Conservation (phyloP, 306 rosid genomes). For the Herpetospermum pedunculosum region DNA sequence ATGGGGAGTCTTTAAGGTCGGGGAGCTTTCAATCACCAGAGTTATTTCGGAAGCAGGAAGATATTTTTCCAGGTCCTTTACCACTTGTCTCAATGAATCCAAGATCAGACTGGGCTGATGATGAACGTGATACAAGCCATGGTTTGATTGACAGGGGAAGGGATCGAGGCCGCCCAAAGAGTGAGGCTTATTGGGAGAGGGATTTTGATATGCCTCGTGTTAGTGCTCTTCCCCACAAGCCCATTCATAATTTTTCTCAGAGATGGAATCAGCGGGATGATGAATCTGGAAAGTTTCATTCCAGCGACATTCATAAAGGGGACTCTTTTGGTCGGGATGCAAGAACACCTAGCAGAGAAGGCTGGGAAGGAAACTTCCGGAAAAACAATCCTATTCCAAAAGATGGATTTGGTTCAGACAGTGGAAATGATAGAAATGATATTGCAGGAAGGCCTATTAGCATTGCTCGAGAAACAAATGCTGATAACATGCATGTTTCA, state of each 20-base stretch:
- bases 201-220: constrained; percentile 76
- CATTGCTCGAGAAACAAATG: constrained; percentile 32
- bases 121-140: constrained; percentile 89
- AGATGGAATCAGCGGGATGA: constrained; percentile 58
- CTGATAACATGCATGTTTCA: constrained; percentile 38
- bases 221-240: constrained; percentile 52
- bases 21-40: constrained; percentile 24
- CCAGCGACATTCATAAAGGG: constrained; percentile 54
- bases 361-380: constrained; percentile 58
- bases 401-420: constrained; percentile 39
- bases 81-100: constrained; percentile 65
- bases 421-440: constrained; percentile 39
- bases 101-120: constrained; percentile 96
- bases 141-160: constrained; percentile 47
- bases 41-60: constrained; percentile 43
- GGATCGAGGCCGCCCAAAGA: constrained; percentile 49
- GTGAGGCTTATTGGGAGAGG: constrained; percentile 65
- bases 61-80: constrained; percentile 59
- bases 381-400: constrained; percentile 35
- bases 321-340: constrained; percentile 39
- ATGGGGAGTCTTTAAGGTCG: constrained; percentile 17
- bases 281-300: constrained; percentile 61
- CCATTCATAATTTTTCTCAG: constrained; percentile 29
- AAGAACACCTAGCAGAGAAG: constrained; percentile 43
- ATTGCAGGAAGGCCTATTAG: constrained; percentile 30